Evolutionary conservation across 1,139 yeast genomes (phyloP).

Genomic region (Suhomyces yuchorum): DNA sequence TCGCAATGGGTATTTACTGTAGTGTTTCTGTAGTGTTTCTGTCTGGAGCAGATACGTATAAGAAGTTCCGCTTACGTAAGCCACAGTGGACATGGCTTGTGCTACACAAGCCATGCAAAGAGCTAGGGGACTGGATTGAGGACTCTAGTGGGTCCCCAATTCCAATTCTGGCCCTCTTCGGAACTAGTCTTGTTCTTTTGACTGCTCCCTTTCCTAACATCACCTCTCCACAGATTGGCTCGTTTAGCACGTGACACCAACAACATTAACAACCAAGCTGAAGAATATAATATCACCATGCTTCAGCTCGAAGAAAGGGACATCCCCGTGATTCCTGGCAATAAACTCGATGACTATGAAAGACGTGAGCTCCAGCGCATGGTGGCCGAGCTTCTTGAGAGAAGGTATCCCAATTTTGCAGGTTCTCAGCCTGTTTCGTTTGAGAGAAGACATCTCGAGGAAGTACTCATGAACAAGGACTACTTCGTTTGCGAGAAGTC

Average conservation of each 20-base stretch:
- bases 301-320: conserved; percentile 54
- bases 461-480: conserved; percentile 56
- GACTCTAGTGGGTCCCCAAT: no score
- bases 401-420: conserved; percentile 59
- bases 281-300: conserved; percentile 22
- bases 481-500: conserved; percentile 95
- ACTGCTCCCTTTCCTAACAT: neutral
- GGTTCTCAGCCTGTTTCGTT: conserved; percentile 97
- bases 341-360: conserved; percentile 68
- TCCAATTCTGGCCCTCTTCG: no score
- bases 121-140: no score
- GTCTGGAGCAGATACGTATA: no score
- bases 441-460: conserved; percentile 68
- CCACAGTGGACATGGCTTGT: no score
- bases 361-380: conserved; percentile 66
- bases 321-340: conserved; percentile 86
- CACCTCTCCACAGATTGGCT: neutral
- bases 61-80: no score
- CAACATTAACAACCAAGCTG: neutral
- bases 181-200: no score
- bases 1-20: no score
- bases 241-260: conserved; percentile 2
- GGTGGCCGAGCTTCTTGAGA: conserved; percentile 67
- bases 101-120: no score
- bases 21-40: no score